These are phyloP conservation scores for Elaeis guineensis DNA, from an alignment of 176 grass and related monocot genomes.

Conservation along the genomic window DNA sequence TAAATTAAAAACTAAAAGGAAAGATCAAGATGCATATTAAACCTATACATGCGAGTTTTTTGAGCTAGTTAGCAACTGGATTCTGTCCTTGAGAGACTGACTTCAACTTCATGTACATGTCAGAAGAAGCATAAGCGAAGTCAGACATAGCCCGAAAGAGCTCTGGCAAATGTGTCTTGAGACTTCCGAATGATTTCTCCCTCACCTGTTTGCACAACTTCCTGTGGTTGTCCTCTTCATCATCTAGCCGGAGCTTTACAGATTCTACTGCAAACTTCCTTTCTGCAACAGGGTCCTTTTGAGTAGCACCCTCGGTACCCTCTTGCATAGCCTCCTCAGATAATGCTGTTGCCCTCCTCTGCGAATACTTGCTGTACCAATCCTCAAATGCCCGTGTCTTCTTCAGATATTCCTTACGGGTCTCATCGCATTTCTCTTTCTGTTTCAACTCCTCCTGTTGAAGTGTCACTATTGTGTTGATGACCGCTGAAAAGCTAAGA, in stretches of 20 bases:
- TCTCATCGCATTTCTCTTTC: conserved; percentile 57
- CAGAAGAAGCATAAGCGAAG: conserved; percentile 44
- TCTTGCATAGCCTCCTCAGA: conserved; percentile 39
- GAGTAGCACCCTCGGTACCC: conserved; percentile 25
- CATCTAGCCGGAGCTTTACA: conserved; percentile 62
- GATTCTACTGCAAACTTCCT: conserved; percentile 56
- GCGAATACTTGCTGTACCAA: conserved; percentile 70
- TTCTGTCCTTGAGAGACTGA: conserved; percentile 51
- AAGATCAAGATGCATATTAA: too few relatives aligned
- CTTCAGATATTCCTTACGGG: conserved; percentile 42
- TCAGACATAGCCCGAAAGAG: conserved; percentile 68
- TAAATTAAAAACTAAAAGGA: too few relatives aligned
- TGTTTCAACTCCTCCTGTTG: conserved; percentile 95
- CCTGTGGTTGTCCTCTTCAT: conserved; percentile 43
- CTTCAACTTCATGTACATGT: conserved; percentile 67
- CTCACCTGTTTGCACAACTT: conserved; percentile 79
- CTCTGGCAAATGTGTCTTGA: conserved; percentile 81
- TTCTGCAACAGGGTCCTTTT: conserved; percentile 60
- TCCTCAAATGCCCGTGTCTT: conserved; percentile 79
- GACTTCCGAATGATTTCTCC: conserved; percentile 69
- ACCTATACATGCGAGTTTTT: conserved; percentile 22
- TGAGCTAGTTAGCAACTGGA: conserved; percentile 30
- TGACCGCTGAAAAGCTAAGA: conserved; percentile 64
- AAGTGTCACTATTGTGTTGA: conserved; percentile 60
- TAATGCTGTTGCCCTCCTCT: conserved; percentile 15